A percentile compares a stretch with the other conserved stretches of the same genome.
phyloP scores from a whole-genome alignment of 1,284 basidiomycete species.

The Austroboletus niveus region DNA sequence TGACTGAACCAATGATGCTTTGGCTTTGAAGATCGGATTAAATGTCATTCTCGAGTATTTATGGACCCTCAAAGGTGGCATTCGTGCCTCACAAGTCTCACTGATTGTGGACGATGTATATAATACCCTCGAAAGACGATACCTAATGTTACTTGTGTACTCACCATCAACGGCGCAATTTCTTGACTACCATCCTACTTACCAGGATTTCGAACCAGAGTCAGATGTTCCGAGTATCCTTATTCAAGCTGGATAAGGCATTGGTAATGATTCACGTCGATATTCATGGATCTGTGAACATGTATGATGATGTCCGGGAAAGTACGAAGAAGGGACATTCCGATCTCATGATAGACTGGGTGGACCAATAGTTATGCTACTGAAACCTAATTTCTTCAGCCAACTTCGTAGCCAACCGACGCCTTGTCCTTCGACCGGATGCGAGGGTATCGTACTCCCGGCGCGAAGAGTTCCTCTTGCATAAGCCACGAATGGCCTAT shows the following conservation, averaged over 20 bases:
- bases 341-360: constrained; percentile 20
- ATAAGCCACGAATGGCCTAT: constrained; percentile 31
- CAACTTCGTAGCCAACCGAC: constrained; percentile 45
- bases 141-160: too few species aligned
- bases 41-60: background rate
- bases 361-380: constrained; percentile 29
- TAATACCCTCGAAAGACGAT: too few species aligned
- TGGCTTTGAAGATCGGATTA: background rate
- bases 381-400: constrained; percentile 36
- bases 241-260: too few species aligned
- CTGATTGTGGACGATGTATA: too few species aligned
- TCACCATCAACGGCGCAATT: too few species aligned
- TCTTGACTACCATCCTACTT: too few species aligned
- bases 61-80: background rate
- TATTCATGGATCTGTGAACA: background rate
- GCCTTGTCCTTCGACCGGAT: constrained; percentile 40
- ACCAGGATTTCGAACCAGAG: too few species aligned
- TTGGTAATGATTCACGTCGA: background rate
- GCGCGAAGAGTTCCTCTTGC: constrained; percentile 23
- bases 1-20: constrained; percentile 1
- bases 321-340: background rate
- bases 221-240: too few species aligned
- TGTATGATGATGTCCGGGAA: background rate
- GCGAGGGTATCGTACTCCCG: constrained; percentile 5
- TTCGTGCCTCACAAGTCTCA: too few species aligned